Base-by-base conservation (phyloP, 305 asterid species). In the Ajuga reptans region DNA sequence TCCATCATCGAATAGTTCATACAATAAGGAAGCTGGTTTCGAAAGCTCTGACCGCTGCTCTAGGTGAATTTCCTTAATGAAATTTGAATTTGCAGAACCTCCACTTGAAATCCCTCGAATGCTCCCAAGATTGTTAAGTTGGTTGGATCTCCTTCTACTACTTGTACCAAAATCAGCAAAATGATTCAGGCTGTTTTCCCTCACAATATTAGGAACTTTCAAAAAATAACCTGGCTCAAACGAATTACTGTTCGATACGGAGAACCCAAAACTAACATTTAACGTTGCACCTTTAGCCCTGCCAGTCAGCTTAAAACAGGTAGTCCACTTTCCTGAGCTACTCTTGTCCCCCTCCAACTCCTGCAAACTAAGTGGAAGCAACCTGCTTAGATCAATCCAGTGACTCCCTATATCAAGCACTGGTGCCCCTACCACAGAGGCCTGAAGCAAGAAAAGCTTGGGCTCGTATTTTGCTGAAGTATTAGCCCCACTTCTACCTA, bases 301-400 rank as follows among this genome's bases (percentile, higher is more conserved):
- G 63, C 96, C 96, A 24, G 84, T 68, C 66, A 92, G 96, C 75
- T 88, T 88, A 78, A 90, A 85, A 75, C 96, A 77, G 1, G 98
- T 90, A 62, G 88, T 82, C 97, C 97, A 90, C 79, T 83, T 90
- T 42, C 90, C 96, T 3, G 89, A 75, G 66, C 81, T 73, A 77
- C 88, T 77, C 76, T 82, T 78, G 49, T 78, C 87, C 78, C 75
- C 84, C 29, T 77, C 87, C 74, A 92, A 78, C 72, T 87, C 98
- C 74, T 86, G 92, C 61, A 90, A 54, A 58, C 85, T 83, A 21
- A 86, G 82, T 34, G 96, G 98, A 74, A 90, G 97, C 79, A 90
- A 75, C 86, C 90, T 88, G 21, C 89, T 80, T 34, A 92, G 87
- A 77, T 92, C 97, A 78, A 92, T 80, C 90, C 88, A 84, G 61